Evolutionary conservation across 306 rosid genomes (phyloP).

Genomic region (Macrotyloma uniflorum): DNA sequence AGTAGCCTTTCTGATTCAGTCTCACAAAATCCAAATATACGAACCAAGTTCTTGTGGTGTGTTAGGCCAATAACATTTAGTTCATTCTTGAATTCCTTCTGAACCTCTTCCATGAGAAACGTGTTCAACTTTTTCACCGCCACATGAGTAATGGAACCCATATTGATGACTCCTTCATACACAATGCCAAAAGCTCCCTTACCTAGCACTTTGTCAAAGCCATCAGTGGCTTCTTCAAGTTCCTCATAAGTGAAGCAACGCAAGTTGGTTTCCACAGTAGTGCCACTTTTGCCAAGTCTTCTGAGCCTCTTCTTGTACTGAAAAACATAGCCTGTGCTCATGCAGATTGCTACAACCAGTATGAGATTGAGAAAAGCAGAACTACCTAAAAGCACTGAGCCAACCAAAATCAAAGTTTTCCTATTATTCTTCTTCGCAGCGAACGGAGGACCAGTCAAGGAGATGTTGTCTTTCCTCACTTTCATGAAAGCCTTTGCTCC

Average conservation of each 20-base stretch:
- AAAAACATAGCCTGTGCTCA: conserved; percentile 19
- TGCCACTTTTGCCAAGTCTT: neutral
- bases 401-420: conserved; percentile 34
- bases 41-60: conserved; percentile 51
- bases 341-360: conserved; percentile 22
- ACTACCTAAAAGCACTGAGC: conserved; percentile 48
- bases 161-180: conserved; percentile 41
- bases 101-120: conserved; percentile 37
- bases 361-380: conserved; percentile 46
- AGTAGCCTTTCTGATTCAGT: conserved; percentile 34
- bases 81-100: conserved; percentile 56
- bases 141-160: conserved; percentile 22
- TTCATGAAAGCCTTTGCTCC: conserved; percentile 44
- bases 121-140: conserved; percentile 55
- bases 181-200: conserved; percentile 47
- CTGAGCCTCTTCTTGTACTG: conserved; percentile 22
- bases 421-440: conserved; percentile 24
- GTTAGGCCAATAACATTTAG: conserved; percentile 44
- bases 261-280: conserved; percentile 31
- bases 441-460: conserved; percentile 12
- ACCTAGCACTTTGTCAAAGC: conserved; percentile 40
- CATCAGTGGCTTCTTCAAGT: conserved; percentile 47
- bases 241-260: conserved; percentile 44
- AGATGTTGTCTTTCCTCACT: conserved; percentile 49
- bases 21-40: conserved; percentile 45